phyloP scores from a whole-genome alignment of 495 filamentous ascomycete species.

The Massariosphaeria phaeospora region DNA sequence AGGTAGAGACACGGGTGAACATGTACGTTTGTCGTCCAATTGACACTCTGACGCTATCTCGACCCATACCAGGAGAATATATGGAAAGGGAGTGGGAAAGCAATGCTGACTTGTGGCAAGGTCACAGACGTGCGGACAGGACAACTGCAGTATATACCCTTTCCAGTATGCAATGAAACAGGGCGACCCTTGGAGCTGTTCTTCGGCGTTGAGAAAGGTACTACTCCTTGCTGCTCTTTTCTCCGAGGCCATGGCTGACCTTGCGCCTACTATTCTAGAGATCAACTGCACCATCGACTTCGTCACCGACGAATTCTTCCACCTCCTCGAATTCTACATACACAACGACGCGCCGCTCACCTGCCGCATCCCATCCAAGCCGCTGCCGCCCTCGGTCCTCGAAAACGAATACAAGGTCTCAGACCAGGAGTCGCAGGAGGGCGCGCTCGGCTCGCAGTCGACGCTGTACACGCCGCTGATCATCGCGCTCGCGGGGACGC shows the following conservation, averaged over 20 bases:
- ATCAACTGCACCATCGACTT: constrained; percentile 87
- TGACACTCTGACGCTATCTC: too few species aligned
- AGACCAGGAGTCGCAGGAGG: constrained; percentile 29
- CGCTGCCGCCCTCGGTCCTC: constrained; percentile 43
- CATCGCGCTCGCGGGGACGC: constrained; percentile 80
- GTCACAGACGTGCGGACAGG: constrained; percentile 72
- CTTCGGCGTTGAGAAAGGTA: constrained; percentile 69
- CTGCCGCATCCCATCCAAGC: constrained; percentile 82
- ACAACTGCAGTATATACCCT: constrained; percentile 89
- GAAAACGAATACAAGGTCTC: constrained; percentile 22
- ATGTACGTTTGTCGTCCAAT: constrained; percentile 50
- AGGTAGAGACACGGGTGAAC: constrained; percentile 55
- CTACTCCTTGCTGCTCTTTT: background rate
- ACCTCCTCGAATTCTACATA: constrained; percentile 97
- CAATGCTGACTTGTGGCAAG: constrained; percentile 42
- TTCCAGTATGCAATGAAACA: constrained; percentile 89
- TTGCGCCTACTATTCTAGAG: constrained; percentile 45
- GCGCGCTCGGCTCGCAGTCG: constrained; percentile 37
- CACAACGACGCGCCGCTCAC: constrained; percentile 91
- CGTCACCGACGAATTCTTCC: constrained; percentile 85
- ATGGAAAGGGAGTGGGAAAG: background rate
- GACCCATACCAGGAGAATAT: too few species aligned
- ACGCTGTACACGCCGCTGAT: constrained; percentile 60
- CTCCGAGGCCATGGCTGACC: background rate
- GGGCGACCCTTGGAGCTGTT: constrained; percentile 70